These are phyloP conservation scores for Penicillium cataractarum DNA, from an alignment of 495 filamentous ascomycete species.

Conservation along the genomic window DNA sequence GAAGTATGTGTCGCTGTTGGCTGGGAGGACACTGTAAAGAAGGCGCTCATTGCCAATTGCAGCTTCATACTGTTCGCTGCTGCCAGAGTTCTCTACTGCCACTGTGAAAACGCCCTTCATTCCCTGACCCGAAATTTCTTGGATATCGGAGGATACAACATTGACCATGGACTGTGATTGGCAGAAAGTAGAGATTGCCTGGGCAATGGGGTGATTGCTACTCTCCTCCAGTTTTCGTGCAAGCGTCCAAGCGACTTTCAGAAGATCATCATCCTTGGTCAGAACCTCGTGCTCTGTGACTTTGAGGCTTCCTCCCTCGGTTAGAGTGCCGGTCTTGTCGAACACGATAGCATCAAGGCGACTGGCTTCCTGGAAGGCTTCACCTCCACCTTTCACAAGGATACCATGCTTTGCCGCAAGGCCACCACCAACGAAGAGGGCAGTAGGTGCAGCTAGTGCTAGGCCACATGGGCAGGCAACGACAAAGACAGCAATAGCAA, in stretches of 20 bases:
- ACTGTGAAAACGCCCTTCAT: slow-evolving; percentile 69
- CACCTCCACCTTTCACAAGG: slow-evolving; percentile 91
- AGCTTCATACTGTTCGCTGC: slow-evolving; percentile 55
- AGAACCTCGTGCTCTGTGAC: slow-evolving; percentile 73
- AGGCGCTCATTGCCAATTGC: slow-evolving; percentile 85
- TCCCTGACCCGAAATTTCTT: slow-evolving; percentile 82
- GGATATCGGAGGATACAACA: slow-evolving; percentile 53
- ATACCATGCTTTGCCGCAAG: slow-evolving; percentile 88
- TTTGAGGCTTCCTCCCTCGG: slow-evolving; percentile 76
- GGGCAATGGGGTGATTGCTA: slow-evolving; percentile 86
- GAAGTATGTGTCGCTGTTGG: slow-evolving; percentile 37
- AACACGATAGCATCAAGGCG: slow-evolving; percentile 85
- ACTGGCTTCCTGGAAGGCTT: slow-evolving; percentile 94
- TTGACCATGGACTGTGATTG: slow-evolving; percentile 34
- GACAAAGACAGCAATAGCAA: slow-evolving; percentile 93
- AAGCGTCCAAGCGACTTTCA: slow-evolving; percentile 51
- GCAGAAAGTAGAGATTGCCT: slow-evolving; percentile 76
- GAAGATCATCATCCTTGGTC: slow-evolving; percentile 38
- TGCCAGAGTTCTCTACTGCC: slow-evolving; percentile 23
- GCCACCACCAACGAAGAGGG: slow-evolving; percentile 88
- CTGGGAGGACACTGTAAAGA: slow-evolving; percentile 46
- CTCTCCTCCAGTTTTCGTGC: slow-evolving; percentile 74
- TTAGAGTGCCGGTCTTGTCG: slow-evolving; percentile 95
- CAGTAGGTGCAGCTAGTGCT: slow-evolving; percentile 89
- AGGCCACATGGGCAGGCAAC: slow-evolving; percentile 94